Conservation (phyloP, 805 yeast species). For the Candida krabiensis region DNA sequence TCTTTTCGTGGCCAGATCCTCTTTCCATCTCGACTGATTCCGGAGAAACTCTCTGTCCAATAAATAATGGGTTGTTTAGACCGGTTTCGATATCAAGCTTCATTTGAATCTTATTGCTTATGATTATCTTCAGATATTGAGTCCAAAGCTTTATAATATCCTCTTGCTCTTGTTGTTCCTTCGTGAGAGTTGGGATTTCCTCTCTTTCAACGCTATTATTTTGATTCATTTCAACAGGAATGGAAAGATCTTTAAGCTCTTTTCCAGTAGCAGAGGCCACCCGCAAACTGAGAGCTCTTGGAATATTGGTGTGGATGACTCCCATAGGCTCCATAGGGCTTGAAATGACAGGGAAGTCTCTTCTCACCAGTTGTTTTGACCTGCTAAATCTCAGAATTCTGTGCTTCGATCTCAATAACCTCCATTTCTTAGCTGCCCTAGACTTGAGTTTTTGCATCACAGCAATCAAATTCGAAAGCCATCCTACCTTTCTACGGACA, state of each 20-base stretch:
- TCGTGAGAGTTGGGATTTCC: too few relatives aligned
- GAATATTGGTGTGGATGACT: background rate
- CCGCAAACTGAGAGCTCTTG: background rate
- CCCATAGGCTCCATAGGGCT: background rate
- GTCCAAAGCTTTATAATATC: conserved; percentile 27
- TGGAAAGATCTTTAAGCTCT: background rate
- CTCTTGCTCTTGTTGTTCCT: conserved; percentile 6
- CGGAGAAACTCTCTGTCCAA: background rate
- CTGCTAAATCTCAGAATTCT: background rate
- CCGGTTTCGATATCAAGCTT: conserved; percentile 25
- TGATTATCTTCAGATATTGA: conserved; percentile 25
- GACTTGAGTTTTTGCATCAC: conserved; percentile 15
- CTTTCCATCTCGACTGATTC: background rate
- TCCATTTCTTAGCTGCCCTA: conserved; percentile 20
- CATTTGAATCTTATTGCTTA: conserved; percentile 29
- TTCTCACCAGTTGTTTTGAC: background rate
- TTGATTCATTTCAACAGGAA: background rate
- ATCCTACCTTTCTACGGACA: conserved; percentile 30
- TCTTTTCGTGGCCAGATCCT: background rate
- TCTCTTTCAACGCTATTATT: conserved; percentile 2
- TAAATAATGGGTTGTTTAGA: conserved; percentile 6
- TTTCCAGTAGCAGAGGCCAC: background rate
- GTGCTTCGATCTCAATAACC: conserved; percentile 13
- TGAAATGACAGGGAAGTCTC: background rate
- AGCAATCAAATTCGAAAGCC: conserved; percentile 23